Conservation (phyloP, 2,329 filamentous ascomycete species). For the Exophiala phaeomuriformis region DNA sequence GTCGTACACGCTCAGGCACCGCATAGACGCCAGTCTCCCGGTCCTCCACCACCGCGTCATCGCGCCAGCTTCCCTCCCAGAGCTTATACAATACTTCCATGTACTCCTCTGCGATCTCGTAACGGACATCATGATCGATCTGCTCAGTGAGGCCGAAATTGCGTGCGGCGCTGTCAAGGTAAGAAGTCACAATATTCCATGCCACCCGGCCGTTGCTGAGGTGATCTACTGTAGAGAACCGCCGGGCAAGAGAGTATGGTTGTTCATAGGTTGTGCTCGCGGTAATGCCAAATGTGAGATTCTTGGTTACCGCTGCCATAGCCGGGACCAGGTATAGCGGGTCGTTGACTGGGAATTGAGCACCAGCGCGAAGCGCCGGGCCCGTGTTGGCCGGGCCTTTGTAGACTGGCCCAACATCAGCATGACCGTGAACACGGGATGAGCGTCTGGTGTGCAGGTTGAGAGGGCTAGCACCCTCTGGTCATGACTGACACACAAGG, state of each 20-base stretch:
- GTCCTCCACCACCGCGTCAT: constrained; percentile 47
- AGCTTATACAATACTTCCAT: constrained; percentile 43
- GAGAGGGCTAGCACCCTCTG: not conserved
- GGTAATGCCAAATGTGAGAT: constrained; percentile 57
- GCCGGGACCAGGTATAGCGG: constrained; percentile 49
- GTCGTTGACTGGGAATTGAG: constrained; percentile 48
- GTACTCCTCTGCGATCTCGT: constrained; percentile 45
- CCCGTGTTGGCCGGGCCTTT: constrained; percentile 36
- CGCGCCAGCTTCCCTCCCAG: constrained; percentile 49
- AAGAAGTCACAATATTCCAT: constrained; percentile 49
- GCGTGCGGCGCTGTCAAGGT: constrained; percentile 43
- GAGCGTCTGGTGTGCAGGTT: not conserved
- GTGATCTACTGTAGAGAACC: constrained; percentile 62
- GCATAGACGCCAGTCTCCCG: constrained; percentile 54
- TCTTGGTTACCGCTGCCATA: constrained; percentile 43
- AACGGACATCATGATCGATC: constrained; percentile 45
- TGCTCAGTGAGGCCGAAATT: constrained; percentile 42
- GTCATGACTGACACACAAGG: not conserved
- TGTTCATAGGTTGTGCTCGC: constrained; percentile 62
- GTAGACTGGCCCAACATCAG: constrained; percentile 30
- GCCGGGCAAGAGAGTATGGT: constrained; percentile 58
- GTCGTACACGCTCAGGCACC: constrained; percentile 50
- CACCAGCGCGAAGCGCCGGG: constrained; percentile 35
- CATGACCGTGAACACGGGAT: not conserved
- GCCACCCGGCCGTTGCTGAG: constrained; percentile 53